Evolutionary conservation across 371 early-diverging fungal genomes (phyloP), one percentile per base, ranked within the genome.

Genomic region (Thermomucor indicae-seudaticae): DNA sequence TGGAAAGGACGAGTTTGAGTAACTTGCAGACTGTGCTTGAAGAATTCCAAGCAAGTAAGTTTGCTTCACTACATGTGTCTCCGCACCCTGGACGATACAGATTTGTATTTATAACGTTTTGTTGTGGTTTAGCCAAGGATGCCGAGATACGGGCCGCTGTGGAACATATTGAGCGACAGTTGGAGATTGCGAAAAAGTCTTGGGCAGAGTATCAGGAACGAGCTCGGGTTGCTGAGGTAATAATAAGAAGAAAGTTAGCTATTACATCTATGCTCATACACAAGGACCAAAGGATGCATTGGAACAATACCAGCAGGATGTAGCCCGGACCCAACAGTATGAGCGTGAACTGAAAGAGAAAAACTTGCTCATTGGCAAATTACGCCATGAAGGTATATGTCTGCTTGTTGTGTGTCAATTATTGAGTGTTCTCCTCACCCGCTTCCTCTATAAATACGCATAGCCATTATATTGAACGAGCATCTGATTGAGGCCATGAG

Each of bases 11-110:
- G 8, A 89, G 90, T 40, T 61, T 92, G 24, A 64, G 71, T 35
- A 95, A 95, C 53, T 67, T 95, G 44, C 95, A 92, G 54, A 60
- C 78, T 27, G 95, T 93, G 5, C 65, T 95, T 41, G 90, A 90
- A 66, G 86, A 87, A 57, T 91, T 95, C 61, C 93, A 95, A 65
- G 82, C 84, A 19, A 73, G 85, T 67, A 77, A 78, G 66, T 63
- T 23, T 41, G 14, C n/a, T 11, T n/a, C n/a, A n/a, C n/a, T n/a
- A n/a, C n/a, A n/a, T n/a, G n/a, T n/a, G n/a, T n/a, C n/a, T n/a
- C n/a, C n/a, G n/a, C n/a, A n/a, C n/a, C n/a, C n/a, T n/a, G n/a
- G n/a, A n/a, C n/a, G n/a, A n/a, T n/a, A n/a, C n/a, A n/a, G n/a
- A n/a, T 12, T 47, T 34, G 3, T 25, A 2, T 31, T 16, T n/a